phyloP scores from a whole-genome alignment of 768 basidiomycete genomes.

The Vishniacozyma victoriae region DNA sequence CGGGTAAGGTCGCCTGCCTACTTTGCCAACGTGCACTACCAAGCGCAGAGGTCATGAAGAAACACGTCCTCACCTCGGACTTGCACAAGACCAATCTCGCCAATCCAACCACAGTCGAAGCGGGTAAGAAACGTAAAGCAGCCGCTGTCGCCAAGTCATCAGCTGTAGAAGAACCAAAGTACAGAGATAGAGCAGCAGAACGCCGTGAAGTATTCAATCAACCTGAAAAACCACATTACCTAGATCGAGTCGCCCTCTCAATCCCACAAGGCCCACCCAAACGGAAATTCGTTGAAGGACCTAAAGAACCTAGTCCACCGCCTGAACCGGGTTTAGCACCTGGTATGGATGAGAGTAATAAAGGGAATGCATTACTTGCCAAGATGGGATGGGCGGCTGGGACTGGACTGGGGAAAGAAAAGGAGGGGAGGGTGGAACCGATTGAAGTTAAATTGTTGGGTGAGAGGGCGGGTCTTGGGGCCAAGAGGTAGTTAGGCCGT shows the following conservation, averaged over 20 bases:
- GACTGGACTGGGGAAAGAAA: slow-evolving; percentile 71
- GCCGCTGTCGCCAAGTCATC: slow-evolving; percentile 54
- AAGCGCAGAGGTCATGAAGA: slow-evolving; percentile 69
- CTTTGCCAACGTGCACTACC: slow-evolving; percentile 94
- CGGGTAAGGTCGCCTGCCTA: slow-evolving; percentile 67
- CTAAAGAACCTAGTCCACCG: slow-evolving; percentile 51
- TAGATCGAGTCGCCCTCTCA: slow-evolving; percentile 46
- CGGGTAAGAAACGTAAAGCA: slow-evolving; percentile 63
- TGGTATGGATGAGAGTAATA: slow-evolving; percentile 73
- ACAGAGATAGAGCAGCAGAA: slow-evolving; percentile 91
- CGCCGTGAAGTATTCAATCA: slow-evolving; percentile 86
- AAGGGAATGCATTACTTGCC: slow-evolving; percentile 86
- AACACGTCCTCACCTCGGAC: slow-evolving; percentile 89
- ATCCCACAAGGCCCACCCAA: slow-evolving; percentile 39
- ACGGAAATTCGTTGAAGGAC: slow-evolving; percentile 58
- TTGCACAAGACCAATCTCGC: slow-evolving; percentile 94
- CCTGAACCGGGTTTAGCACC: slow-evolving; percentile 63
- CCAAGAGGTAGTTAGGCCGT: no score
- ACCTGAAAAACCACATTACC: slow-evolving; percentile 70
- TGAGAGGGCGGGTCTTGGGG: slow-evolving; percentile 83
- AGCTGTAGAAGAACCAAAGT: slow-evolving; percentile 62
- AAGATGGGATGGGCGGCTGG: slow-evolving; percentile 99
- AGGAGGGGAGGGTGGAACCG: slow-evolving; percentile 81
- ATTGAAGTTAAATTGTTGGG: slow-evolving; percentile 73
- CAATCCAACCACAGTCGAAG: slow-evolving; percentile 47